phyloP scores from a whole-genome alignment of 2,329 filamentous ascomycete species.

The Gnomoniopsis sp. region DNA sequence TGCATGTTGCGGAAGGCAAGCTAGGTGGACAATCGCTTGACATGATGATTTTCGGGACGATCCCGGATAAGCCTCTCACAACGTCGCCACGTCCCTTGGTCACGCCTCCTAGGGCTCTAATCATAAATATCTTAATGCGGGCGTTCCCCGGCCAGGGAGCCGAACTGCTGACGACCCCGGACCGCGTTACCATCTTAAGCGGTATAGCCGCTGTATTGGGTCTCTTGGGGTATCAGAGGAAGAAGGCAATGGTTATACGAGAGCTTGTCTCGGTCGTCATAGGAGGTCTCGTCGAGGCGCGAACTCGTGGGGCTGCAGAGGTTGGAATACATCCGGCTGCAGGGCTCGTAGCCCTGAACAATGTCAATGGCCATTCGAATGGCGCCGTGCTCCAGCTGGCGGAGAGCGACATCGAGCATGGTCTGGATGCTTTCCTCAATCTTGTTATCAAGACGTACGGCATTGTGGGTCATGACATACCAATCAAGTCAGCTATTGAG shows the following conservation, averaged over 20 bases:
- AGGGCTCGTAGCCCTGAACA: constrained; percentile 70
- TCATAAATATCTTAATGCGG: constrained; percentile 62
- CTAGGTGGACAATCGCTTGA: constrained; percentile 59
- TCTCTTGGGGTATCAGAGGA: constrained; percentile 74
- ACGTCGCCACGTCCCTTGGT: constrained; percentile 55
- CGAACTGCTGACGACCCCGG: constrained; percentile 67
- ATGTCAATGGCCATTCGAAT: constrained; percentile 44
- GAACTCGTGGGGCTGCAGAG: constrained; percentile 91
- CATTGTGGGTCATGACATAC: constrained; percentile 50
- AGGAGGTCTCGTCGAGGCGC: constrained; percentile 80
- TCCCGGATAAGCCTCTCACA: constrained; percentile 47
- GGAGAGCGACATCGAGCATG: constrained; percentile 63
- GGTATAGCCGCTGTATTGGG: constrained; percentile 87
- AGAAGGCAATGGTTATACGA: constrained; percentile 85
- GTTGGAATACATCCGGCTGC: constrained; percentile 93
- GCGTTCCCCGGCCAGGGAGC: constrained; percentile 67
- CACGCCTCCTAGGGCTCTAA: constrained; percentile 57
- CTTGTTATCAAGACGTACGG: constrained; percentile 62
- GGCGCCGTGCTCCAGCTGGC: constrained; percentile 58
- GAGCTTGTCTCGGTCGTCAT: constrained; percentile 82
- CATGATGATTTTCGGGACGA: constrained; percentile 61
- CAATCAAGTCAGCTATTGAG: constrained; percentile 23
- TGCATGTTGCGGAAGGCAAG: constrained; percentile 63
- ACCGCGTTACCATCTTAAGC: constrained; percentile 75
- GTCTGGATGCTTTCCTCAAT: constrained; percentile 61